phyloP scores from a whole-genome alignment of 768 basidiomycete genomes.

The Lanmaoa rubissima region DNA sequence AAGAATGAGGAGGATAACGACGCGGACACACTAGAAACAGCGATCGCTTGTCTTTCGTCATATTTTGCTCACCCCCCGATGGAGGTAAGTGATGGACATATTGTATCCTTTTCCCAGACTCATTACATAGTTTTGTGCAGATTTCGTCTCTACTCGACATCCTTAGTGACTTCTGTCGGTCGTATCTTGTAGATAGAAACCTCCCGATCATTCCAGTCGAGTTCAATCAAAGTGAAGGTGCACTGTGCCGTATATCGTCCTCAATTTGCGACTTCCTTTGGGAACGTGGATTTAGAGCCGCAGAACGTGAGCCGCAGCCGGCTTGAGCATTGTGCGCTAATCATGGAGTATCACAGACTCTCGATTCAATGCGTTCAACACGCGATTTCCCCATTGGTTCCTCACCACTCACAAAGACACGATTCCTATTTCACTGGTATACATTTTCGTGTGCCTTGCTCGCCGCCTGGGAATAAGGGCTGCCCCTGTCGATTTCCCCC shows the following conservation, averaged over 20 bases:
- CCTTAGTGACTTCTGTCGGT: constrained; percentile 41
- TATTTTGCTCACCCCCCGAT: constrained; percentile 47
- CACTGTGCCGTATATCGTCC: constrained; percentile 32
- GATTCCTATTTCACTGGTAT: constrained; percentile 60
- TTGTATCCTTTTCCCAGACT: not conserved
- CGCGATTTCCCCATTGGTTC: constrained; percentile 60
- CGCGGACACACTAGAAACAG: constrained; percentile 39
- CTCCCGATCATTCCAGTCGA: constrained; percentile 30
- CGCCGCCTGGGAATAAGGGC: constrained; percentile 51
- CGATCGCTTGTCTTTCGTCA: constrained; percentile 49
- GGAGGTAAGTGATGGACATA: constrained; percentile 34
- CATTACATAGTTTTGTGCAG: constrained; percentile 26
- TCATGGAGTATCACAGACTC: constrained; percentile 24
- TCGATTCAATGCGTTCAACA: constrained; percentile 44
- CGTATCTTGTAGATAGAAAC: constrained; percentile 32
- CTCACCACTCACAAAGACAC: constrained; percentile 47
- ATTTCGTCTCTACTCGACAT: constrained; percentile 39
- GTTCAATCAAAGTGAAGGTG: constrained; percentile 33
- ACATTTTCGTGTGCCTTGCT: constrained; percentile 54
- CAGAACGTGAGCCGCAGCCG: constrained; percentile 35
- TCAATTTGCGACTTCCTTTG: constrained; percentile 53
- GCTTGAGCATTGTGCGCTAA: not conserved
- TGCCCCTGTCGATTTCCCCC: constrained; percentile 55
- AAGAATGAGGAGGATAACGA: constrained; percentile 7
- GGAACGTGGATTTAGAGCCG: constrained; percentile 45